Evolutionary conservation across 495 filamentous ascomycete species (phyloP).

Genomic region (Penicillium ucsense): DNA sequence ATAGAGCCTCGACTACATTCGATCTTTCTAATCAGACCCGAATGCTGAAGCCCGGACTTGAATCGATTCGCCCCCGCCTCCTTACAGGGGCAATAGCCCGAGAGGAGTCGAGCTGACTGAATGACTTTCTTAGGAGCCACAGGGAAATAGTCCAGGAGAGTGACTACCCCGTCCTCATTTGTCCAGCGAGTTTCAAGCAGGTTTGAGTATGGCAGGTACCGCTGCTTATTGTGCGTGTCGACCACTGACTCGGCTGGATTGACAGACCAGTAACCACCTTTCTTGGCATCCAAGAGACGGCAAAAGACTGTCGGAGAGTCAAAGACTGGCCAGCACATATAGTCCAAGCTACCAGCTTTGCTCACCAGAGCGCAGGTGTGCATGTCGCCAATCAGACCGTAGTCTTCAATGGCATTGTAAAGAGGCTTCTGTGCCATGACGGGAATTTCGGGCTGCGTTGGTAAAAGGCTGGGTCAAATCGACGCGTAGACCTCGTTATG

Average conservation of each 20-base stretch:
- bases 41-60: conserved; percentile 33
- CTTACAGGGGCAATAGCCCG: conserved; percentile 31
- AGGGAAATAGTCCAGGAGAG: conserved; percentile 65
- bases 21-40: conserved; percentile 50
- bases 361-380: conserved; percentile 63
- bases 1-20: conserved; percentile 58
- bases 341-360: conserved; percentile 62
- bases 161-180: conserved; percentile 59
- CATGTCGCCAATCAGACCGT: conserved; percentile 71
- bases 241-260: conserved; percentile 30
- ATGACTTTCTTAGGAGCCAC: conserved; percentile 18
- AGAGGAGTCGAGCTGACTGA: conserved; percentile 16
- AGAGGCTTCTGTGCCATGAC: conserved; percentile 17
- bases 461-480: background rate
- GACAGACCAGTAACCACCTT: conserved; percentile 61
- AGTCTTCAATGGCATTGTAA: conserved; percentile 63
- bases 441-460: background rate
- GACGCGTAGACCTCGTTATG: too few species aligned
- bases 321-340: conserved; percentile 69
- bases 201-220: conserved; percentile 62
- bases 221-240: conserved; percentile 52
- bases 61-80: conserved; percentile 23
- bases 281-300: conserved; percentile 58
- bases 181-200: conserved; percentile 64
- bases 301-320: conserved; percentile 60